phyloP scores from a whole-genome alignment of 139 green algal species.

The Coelastrella sp. region DNA sequence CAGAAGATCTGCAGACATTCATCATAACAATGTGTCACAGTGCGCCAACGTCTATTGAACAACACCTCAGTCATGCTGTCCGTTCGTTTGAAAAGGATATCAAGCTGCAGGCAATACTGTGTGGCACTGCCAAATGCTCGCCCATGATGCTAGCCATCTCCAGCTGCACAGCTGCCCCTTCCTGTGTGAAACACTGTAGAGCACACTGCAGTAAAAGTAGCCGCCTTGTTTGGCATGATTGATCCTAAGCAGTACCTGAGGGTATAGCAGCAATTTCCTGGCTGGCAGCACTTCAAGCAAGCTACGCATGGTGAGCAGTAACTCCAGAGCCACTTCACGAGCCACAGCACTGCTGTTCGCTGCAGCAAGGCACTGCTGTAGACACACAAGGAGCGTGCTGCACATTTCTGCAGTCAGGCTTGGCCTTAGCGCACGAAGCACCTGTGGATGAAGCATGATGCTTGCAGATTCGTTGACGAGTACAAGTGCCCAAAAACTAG shows the following conservation, averaged over 20 bases:
- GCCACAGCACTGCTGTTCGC: conserved; percentile 19
- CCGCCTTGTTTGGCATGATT: too few relatives aligned
- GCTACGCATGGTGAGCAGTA: conserved; percentile 66
- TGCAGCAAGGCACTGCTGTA: conserved; percentile 81
- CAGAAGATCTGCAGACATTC: conserved; percentile 81
- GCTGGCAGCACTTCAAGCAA: conserved; percentile 69
- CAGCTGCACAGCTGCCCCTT: too few relatives aligned
- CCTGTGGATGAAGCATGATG: conserved; percentile 38
- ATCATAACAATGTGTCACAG: too few relatives aligned
- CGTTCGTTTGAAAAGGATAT: too few relatives aligned
- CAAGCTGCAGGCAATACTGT: too few relatives aligned
- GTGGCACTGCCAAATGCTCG: too few relatives aligned
- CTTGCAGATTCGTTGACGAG: not conserved
- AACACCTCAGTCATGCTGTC: too few relatives aligned
- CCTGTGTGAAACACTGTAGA: too few relatives aligned
- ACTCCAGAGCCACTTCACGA: conserved; percentile 55
- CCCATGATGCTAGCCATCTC: too few relatives aligned
- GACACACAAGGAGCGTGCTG: conserved; percentile 75
- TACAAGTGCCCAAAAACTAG: too few relatives aligned
- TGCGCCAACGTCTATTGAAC: too few relatives aligned
- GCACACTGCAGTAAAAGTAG: too few relatives aligned
- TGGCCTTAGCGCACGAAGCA: conserved; percentile 82
- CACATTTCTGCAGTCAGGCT: conserved; percentile 71
- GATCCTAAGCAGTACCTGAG: conserved; percentile 66
- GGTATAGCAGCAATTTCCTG: conserved; percentile 84